Evolutionary conservation across 2,329 filamentous ascomycete species (phyloP).

Genomic region (Colletotrichum tabaci): DNA sequence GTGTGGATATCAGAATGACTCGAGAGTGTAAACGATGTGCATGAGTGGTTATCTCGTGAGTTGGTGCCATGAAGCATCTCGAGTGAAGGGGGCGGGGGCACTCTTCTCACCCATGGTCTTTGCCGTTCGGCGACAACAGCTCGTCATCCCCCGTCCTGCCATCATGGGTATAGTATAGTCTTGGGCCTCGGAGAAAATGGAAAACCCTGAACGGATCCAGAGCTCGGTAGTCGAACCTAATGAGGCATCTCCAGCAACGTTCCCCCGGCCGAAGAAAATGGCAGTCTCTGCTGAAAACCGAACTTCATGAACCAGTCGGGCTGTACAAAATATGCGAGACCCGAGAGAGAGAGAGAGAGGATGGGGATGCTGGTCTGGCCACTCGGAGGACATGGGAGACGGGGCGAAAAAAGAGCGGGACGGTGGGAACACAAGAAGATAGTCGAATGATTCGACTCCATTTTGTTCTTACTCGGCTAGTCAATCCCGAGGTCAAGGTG

Average conservation of each 20-base stretch:
- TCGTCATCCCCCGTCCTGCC: background rate
- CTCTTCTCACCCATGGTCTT: too few species aligned
- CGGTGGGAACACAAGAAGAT: background rate
- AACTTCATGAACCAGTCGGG: background rate
- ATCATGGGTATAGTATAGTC: background rate
- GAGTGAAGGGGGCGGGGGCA: too few species aligned
- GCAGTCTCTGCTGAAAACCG: background rate
- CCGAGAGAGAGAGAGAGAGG: too few species aligned
- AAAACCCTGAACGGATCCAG: background rate
- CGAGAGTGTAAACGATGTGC: background rate
- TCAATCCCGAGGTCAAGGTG: slow-evolving; percentile 7
- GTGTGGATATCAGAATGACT: background rate
- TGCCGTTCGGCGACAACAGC: background rate
- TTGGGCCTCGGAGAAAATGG: background rate
- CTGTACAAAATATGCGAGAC: background rate
- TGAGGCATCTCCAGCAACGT: background rate
- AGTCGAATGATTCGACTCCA: background rate
- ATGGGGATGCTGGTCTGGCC: background rate
- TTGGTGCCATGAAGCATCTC: too few species aligned
- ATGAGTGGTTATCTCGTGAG: too few species aligned
- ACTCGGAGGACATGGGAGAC: slow-evolving; percentile 2
- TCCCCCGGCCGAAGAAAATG: background rate
- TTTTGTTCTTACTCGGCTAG: slow-evolving; percentile 6
- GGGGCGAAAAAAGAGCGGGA: background rate
- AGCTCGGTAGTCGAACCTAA: background rate